phyloP scores from a whole-genome alignment of 225 moss, liverwort and hornwort species.

The Straminergon stramineum region DNA sequence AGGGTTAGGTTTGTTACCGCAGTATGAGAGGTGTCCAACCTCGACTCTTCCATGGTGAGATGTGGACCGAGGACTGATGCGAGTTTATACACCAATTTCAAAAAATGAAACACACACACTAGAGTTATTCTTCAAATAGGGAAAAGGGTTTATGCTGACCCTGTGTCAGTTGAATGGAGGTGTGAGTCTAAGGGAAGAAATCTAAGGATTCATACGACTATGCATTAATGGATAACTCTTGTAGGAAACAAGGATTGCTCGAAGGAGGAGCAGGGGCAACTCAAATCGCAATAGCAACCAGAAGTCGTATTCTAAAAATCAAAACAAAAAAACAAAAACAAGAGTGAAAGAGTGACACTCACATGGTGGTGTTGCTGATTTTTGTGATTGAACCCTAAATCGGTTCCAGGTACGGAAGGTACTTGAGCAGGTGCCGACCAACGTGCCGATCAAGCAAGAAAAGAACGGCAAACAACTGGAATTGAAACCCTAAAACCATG shows the following conservation, averaged over 20 bases:
- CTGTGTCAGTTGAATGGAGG: neutral
- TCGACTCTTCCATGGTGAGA: constrained; percentile 43
- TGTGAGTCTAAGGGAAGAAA: neutral
- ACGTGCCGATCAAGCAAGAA: neutral
- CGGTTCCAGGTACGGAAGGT: neutral
- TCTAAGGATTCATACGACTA: neutral
- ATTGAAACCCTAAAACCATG: neutral
- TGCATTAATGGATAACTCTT: neutral
- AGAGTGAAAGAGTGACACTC: neutral
- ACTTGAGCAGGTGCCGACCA: neutral
- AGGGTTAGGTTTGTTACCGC: constrained; percentile 7
- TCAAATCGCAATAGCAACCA: neutral
- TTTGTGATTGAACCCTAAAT: neutral
- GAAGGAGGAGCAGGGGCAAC: neutral
- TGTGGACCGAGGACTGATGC: neutral
- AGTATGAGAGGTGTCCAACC: constrained; percentile 42
- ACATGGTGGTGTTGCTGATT: neutral
- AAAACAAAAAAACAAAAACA: neutral
- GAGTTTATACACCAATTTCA: neutral
- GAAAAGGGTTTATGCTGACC: neutral
- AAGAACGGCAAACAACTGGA: neutral
- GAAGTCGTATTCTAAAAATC: neutral
- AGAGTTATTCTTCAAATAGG: neutral
- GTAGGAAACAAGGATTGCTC: neutral
- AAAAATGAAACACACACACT: neutral